Evolutionary conservation across 2,329 filamentous ascomycete genomes (phyloP), one percentile per base, ranked within the genome.

Genomic region (Scedosporium dehoogii): DNA sequence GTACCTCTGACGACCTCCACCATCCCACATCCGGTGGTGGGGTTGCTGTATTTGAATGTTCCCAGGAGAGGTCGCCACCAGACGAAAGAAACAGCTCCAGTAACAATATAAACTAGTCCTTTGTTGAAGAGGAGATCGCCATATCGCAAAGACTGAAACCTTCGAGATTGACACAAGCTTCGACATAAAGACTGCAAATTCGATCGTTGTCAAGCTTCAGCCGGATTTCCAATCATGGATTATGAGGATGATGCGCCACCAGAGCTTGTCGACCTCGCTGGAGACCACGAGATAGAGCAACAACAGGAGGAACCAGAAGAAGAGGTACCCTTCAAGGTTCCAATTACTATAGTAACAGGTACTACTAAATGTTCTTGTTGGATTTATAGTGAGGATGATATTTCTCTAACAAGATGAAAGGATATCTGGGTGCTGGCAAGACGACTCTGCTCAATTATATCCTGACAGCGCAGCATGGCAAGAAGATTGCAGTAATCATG

Each of bases 381-480:
- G 33, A 38, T 12, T 38, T 38, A 12, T 38, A 38, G 9, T 10
- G 33, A 38, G 33, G 33, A 10, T 10, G 33, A 10, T 14, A 38
- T 38, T 38, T 38, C 10, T 38, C 33, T 38, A 38, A 38, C 33
- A 38, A 38, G 9, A 38, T 38, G 33, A 38, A 61, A 94, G 91
- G 94, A 3, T 99, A 99, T 71, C 83, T 99, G 3, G 94, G 94
- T 18, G 91, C 94, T 7, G 94, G 94, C 18, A 99, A 99, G 75
- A 97, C 93, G 0, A 97, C 93, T 0, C 76, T 97, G 33, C 79
- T 99, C 63, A 97, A 99, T 73, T 96, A 97, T 73, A 97, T 99
- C 65, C 79, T 99, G 60, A 96, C 89, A 29, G 92, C 92, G 63
- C 88, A 93, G 65, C 94, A 99, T 81, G 93, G 93, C 73, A 97